phyloP scores from a whole-genome alignment of 768 basidiomycete genomes.

The Wakefieldia striispora region DNA sequence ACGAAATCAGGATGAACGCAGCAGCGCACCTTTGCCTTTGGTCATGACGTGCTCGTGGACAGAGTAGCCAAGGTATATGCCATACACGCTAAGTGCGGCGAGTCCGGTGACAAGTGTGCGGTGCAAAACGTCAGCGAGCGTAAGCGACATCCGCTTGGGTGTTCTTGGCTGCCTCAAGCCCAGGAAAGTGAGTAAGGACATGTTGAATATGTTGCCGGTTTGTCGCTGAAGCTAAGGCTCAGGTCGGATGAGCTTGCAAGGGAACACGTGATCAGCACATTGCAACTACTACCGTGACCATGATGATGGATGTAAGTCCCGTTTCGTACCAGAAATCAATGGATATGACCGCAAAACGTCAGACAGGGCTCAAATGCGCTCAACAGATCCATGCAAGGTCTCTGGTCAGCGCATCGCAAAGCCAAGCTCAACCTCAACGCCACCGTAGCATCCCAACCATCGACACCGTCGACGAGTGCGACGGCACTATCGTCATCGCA shows the following conservation, averaged over 20 bases:
- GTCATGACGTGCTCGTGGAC: conserved; percentile 31
- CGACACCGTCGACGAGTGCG: too few species aligned
- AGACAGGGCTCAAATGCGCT: conserved; percentile 74
- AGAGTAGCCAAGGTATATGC: conserved; percentile 32
- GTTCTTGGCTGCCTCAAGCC: conserved; percentile 22
- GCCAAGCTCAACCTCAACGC: conserved; percentile 69
- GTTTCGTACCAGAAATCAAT: too few species aligned
- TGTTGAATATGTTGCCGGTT: neutral
- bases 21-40: conserved; percentile 30
- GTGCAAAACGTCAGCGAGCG: conserved; percentile 30
- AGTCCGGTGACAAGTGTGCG: conserved; percentile 32
- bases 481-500: neutral
- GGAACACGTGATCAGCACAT: too few species aligned
- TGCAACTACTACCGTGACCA: too few species aligned
- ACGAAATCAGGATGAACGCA: neutral
- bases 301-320: too few species aligned
- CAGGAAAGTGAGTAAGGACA: conserved; percentile 29
- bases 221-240: too few species aligned
- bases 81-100: conserved; percentile 27
- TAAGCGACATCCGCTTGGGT: conserved; percentile 21
- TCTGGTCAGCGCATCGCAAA: conserved; percentile 69
- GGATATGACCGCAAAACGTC: conserved; percentile 29
- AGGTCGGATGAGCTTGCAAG: too few species aligned
- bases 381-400: conserved; percentile 76
- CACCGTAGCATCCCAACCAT: neutral